Conservation (phyloP, 2,329 filamentous ascomycete genomes). For the Geoglossum cookeanum region DNA sequence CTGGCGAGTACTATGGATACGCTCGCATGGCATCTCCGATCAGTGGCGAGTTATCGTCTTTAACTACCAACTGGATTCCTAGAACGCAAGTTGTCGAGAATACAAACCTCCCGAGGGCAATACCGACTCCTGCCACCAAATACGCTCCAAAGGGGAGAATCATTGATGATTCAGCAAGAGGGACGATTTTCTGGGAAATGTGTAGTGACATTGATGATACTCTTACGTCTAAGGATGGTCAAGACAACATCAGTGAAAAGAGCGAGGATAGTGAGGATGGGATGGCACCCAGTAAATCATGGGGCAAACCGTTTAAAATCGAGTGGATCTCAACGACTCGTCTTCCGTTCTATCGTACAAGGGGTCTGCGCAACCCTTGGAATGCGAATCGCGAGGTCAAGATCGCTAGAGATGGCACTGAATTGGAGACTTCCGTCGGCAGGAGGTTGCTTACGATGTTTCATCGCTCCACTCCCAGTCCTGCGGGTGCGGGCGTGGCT, state of each 20-base stretch:
- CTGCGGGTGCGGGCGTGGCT: neutral
- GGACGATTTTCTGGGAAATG: slow-evolving; percentile 92
- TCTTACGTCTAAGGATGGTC: slow-evolving; percentile 17
- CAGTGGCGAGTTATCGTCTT: slow-evolving; percentile 49
- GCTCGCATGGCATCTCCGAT: slow-evolving; percentile 78
- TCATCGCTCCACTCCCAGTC: slow-evolving; percentile 27
- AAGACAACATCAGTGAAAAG: slow-evolving; percentile 24
- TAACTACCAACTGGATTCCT: slow-evolving; percentile 47
- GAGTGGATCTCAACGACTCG: slow-evolving; percentile 74
- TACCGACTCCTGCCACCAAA: slow-evolving; percentile 58
- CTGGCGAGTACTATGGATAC: slow-evolving; percentile 91
- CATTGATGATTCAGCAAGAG: slow-evolving; percentile 81
- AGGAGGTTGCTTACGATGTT: slow-evolving; percentile 63
- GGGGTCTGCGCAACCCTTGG: slow-evolving; percentile 80
- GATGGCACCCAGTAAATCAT: slow-evolving; percentile 18
- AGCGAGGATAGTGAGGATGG: slow-evolving; percentile 22
- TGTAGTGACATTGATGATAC: slow-evolving; percentile 37
- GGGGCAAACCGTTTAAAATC: slow-evolving; percentile 81
- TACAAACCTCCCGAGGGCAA: slow-evolving; percentile 56
- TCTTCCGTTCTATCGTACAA: slow-evolving; percentile 73
- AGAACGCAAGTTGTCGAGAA: slow-evolving; percentile 32
- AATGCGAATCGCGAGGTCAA: slow-evolving; percentile 93
- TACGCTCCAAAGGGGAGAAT: slow-evolving; percentile 67
- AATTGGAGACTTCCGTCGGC: slow-evolving; percentile 69
- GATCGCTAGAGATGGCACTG: slow-evolving; percentile 85